Conservation (phyloP, 2,329 filamentous ascomycete genomes). For the Neonectria neomacrospora region DNA sequence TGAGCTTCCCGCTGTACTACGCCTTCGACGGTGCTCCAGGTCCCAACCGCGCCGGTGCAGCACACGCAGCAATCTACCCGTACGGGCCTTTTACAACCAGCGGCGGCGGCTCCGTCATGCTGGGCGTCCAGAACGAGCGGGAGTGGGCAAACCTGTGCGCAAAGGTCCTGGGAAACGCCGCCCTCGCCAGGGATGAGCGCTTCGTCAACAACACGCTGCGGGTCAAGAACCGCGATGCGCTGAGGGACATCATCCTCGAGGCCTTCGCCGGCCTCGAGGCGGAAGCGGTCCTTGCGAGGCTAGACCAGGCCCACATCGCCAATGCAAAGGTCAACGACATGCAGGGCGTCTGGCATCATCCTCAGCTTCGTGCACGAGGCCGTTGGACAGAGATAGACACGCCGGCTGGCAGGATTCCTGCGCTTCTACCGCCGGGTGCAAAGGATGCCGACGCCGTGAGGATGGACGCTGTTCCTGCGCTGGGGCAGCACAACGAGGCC, state of each 20-base stretch:
- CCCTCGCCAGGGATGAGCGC: conserved; percentile 56
- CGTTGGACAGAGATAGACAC: conserved; percentile 64
- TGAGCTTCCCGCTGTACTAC: conserved; percentile 67
- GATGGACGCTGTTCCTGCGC: conserved; percentile 58
- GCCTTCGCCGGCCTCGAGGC: conserved; percentile 54
- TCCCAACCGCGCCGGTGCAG: conserved; percentile 59
- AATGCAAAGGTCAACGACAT: conserved; percentile 67
- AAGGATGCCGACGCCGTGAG: conserved; percentile 40
- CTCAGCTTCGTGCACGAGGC: conserved; percentile 60
- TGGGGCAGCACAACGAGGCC: conserved; percentile 60
- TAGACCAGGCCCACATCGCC: conserved; percentile 62
- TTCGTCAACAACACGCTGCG: conserved; percentile 61
- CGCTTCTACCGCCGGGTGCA: conserved; percentile 62
- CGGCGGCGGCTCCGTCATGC: conserved; percentile 61
- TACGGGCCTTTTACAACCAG: conserved; percentile 66
- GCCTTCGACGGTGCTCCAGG: conserved; percentile 57
- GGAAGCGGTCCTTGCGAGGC: conserved; percentile 52
- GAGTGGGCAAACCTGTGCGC: conserved; percentile 64
- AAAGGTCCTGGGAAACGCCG: conserved; percentile 56
- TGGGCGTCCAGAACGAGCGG: conserved; percentile 68
- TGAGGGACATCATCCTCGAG: conserved; percentile 58
- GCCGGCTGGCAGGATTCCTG: conserved; percentile 57
- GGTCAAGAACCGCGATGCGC: conserved; percentile 57
- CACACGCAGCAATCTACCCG: conserved; percentile 66
- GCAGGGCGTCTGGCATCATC: conserved; percentile 64